Conservation (phyloP, 2,329 filamentous ascomycete genomes). For the Microsporum ferrugineum region DNA sequence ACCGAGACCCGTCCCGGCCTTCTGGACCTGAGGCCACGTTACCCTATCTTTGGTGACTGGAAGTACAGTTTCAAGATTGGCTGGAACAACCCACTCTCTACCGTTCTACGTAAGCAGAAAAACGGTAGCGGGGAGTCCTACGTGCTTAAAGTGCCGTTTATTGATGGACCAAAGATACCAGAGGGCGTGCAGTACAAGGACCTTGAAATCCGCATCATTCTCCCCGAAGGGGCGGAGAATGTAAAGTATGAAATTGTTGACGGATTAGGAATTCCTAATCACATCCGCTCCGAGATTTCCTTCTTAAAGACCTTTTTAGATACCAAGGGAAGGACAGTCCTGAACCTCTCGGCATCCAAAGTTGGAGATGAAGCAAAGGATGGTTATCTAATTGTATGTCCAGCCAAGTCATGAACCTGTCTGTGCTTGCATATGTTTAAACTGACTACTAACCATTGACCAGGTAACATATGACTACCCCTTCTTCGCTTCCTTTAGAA, state of each 20-base stretch:
- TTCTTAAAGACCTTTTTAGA: slow-evolving; percentile 88
- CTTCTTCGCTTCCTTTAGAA: slow-evolving; percentile 61
- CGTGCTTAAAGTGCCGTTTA: slow-evolving; percentile 78
- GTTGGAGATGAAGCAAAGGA: slow-evolving; percentile 83
- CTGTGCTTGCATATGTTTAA: neutral
- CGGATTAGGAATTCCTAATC: slow-evolving; percentile 54
- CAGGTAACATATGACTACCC: slow-evolving; percentile 75
- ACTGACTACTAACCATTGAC: neutral
- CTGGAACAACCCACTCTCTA: slow-evolving; percentile 79
- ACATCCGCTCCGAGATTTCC: slow-evolving; percentile 45
- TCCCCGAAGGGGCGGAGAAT: slow-evolving; percentile 76
- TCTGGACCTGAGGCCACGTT: slow-evolving; percentile 83
- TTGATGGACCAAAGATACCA: slow-evolving; percentile 76
- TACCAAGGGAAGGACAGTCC: slow-evolving; percentile 72
- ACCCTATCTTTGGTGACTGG: slow-evolving; percentile 95
- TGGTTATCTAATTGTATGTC: slow-evolving; percentile 57
- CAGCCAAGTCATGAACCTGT: neutral
- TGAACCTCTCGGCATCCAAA: slow-evolving; percentile 72
- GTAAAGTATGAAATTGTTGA: slow-evolving; percentile 57
- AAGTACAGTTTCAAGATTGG: slow-evolving; percentile 95
- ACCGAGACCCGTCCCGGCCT: slow-evolving; percentile 56
- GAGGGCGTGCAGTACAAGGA: slow-evolving; percentile 82
- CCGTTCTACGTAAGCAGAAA: slow-evolving; percentile 56
- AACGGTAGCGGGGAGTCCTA: slow-evolving; percentile 55
- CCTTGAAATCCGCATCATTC: slow-evolving; percentile 66